Percentiles rank a stretch among this genome's conserved stretches.
These are phyloP conservation scores for Paramecium octaurelia DNA, from an alignment of 73 alveolate species.

Conservation along the genomic window DNA sequence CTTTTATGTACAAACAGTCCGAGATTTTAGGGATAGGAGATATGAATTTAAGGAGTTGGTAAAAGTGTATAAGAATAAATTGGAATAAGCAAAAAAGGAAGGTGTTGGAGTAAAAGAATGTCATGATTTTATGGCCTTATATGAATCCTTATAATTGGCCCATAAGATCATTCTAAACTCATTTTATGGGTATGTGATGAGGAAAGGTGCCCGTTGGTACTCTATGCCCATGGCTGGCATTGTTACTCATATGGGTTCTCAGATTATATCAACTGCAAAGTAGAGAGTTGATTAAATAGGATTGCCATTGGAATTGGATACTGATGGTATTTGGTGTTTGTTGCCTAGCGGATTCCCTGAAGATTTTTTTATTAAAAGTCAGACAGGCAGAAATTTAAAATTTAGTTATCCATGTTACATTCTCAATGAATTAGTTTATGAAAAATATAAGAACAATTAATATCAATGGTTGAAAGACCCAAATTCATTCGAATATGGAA, in stretches of 20 bases:
- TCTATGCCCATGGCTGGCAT: constrained; percentile 99
- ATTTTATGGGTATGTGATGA: constrained; percentile 99
- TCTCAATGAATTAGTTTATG: constrained; percentile 93
- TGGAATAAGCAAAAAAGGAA: constrained; percentile 86
- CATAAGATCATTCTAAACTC: constrained; percentile 99
- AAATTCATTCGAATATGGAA: constrained; percentile 67
- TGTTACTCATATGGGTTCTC: constrained; percentile 99
- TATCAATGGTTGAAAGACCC: constrained; percentile 78
- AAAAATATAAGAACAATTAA: constrained; percentile 95
- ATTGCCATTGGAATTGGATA: constrained; percentile 99
- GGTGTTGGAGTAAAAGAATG: constrained; percentile 70
- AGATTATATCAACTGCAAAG: constrained; percentile 97
- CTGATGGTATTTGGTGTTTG: constrained; percentile 99
- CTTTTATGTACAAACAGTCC: constrained; percentile 98
- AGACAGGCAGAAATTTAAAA: constrained; percentile 85
- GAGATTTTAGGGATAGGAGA: constrained; percentile 98
- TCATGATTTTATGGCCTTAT: constrained; percentile 78
- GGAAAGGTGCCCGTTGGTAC: constrained; percentile 99
- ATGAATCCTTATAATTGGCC: constrained; percentile 96
- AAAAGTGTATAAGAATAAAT: constrained; percentile 93
- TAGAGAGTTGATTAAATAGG: constrained; percentile 96
- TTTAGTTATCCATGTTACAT: constrained; percentile 97
- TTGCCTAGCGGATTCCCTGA: constrained; percentile 99
- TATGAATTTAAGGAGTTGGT: constrained; percentile 94
- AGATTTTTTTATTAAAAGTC: constrained; percentile 81